Evolutionary conservation across 2,329 filamentous ascomycete species (phyloP).

Genomic region (Daldinia sp.): DNA sequence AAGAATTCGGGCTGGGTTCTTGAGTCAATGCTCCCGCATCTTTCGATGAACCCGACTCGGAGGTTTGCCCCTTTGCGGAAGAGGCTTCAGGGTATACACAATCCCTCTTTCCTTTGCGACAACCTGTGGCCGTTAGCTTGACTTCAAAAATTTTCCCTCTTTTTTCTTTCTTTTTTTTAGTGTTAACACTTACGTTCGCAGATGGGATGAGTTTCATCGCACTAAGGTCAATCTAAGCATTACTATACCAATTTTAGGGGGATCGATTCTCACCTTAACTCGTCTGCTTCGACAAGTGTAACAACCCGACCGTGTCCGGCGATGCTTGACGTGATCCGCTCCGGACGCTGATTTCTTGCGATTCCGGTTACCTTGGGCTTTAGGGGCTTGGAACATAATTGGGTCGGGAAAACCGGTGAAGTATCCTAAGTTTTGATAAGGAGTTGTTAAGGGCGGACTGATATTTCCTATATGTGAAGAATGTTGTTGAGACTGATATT

Average conservation of each 20-base stretch:
- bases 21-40: conserved; percentile 50
- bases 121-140: conserved; percentile 64
- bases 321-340: conserved; percentile 84
- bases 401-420: conserved; percentile 61
- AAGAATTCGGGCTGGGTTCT: conserved; percentile 61
- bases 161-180: too few species aligned
- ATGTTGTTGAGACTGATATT: conserved; percentile 48
- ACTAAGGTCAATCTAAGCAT: conserved; percentile 62
- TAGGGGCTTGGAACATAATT: conserved; percentile 57
- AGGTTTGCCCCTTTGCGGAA: conserved; percentile 51
- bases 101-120: conserved; percentile 88
- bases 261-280: conserved; percentile 70
- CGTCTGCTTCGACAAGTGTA: conserved; percentile 88
- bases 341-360: conserved; percentile 61
- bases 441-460: conserved; percentile 49
- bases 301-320: conserved; percentile 91
- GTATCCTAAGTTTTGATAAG: conserved; percentile 59
- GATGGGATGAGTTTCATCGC: conserved; percentile 85
- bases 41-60: conserved; percentile 48
- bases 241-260: conserved; percentile 19
- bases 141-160: too few species aligned
- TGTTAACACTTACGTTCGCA: conserved; percentile 72
- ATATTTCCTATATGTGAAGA: conserved; percentile 44
- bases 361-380: conserved; percentile 54
- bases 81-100: conserved; percentile 86